Base-by-base conservation (phyloP, 1,284 basidiomycete species). In the Porogramme epimiltina region DNA sequence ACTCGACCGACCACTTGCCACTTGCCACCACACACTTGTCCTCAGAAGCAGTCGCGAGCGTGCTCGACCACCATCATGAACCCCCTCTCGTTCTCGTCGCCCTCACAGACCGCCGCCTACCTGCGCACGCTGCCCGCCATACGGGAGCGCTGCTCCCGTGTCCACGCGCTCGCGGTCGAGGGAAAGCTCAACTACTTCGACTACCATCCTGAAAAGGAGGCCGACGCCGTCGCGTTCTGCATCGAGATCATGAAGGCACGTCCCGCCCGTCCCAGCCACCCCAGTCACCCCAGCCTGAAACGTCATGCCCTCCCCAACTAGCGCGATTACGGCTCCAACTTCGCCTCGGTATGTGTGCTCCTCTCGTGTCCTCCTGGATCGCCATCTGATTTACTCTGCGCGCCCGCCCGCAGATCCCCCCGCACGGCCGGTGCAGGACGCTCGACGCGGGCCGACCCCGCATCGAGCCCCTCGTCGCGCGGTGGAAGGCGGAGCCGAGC, bases 381-480 rank as follows among this genome's bases (percentile, higher is more conserved):
- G n/a, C 39, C 3, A n/a, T 23, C 43, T 45, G 31, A 45, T 25
- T 13, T 8, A 13, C 8, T 31, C 28, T 31, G 13, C 13, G 28
- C 13, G 28, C 16, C 11, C 19, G 34, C 22, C 38, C 23, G 36
- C 55, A 91, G 85, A 95, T 96, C 49, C 88, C 89, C 1, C 90
- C 93, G 16, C 95, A 98, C 67, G 92, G 94, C 24, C 82, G 95
- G 23, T 94, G 93, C 88, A 78, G 93, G 41, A 95, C 97, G 69
- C 87, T 97, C 54, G 88, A 93, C 58, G 80, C 84, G 2, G 84
- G 85, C 2, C 68, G 75, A 5, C 70, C 76, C 11, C 83, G 91
- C 40, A 77, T 94, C 36, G 71, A 77, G 47, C 85, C 84, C 10
- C 68, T 87, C 24, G 75, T 87, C 23, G 66, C 68, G 2, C 72